Evolutionary conservation across 768 basidiomycete genomes (phyloP).

Genomic region (Amanita inopinata): DNA sequence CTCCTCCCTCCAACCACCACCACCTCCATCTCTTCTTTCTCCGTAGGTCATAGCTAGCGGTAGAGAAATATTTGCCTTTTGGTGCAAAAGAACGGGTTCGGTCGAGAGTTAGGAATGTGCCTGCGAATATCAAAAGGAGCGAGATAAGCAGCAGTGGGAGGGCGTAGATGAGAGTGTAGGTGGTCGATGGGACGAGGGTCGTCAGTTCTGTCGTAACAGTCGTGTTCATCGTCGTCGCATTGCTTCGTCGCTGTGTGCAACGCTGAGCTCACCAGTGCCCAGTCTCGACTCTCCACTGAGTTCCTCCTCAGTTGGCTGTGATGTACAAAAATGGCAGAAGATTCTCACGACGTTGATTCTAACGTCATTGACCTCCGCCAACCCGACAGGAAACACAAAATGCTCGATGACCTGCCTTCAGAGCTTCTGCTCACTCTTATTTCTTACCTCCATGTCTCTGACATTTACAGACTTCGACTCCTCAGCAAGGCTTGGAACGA

Average conservation of each 20-base stretch:
- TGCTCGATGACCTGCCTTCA: slow-evolving; percentile 41
- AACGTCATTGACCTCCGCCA: too few species aligned
- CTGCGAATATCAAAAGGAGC: slow-evolving; percentile 48
- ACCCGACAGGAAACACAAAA: too few species aligned
- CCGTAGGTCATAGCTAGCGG: slow-evolving; percentile 22
- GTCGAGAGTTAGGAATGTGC: slow-evolving; percentile 64
- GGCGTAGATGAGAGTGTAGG: slow-evolving; percentile 46
- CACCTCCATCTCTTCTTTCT: slow-evolving; percentile 22
- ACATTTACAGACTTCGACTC: slow-evolving; percentile 25
- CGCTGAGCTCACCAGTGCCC: too few species aligned
- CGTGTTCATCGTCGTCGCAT: neutral
- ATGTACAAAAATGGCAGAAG: neutral
- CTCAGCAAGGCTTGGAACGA: slow-evolving; percentile 37
- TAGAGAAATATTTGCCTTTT: slow-evolving; percentile 19
- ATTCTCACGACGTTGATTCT: neutral
- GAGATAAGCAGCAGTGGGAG: slow-evolving; percentile 55
- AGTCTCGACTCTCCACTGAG: too few species aligned
- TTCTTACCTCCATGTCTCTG: slow-evolving; percentile 37
- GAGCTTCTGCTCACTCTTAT: slow-evolving; percentile 46
- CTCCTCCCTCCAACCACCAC: slow-evolving; percentile 46
- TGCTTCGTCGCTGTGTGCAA: neutral
- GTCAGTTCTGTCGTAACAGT: slow-evolving; percentile 19
- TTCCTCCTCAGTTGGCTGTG: too few species aligned
- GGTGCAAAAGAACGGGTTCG: slow-evolving; percentile 55
- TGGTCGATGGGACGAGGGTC: slow-evolving; percentile 34